Percentiles rank a stretch among this genome's conserved stretches.
Evolutionary conservation across 805 yeast species (phyloP).

Genomic region (Saccharomycopsis fibuligera): DNA sequence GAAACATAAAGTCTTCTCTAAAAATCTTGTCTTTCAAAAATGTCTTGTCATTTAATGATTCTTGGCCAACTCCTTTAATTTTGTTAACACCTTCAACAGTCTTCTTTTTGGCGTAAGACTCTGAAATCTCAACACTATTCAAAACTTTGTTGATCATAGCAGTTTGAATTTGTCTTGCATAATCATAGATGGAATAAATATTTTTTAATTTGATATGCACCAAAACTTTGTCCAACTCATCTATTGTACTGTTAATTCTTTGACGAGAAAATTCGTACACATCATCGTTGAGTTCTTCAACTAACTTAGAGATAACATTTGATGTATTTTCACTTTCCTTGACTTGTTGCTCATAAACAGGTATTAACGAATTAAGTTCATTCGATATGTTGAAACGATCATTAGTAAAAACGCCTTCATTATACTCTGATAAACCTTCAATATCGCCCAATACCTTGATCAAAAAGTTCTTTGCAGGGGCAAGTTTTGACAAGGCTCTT

Average conservation of each 20-base stretch:
- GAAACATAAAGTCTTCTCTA: conserved; percentile 75
- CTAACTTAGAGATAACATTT: conserved; percentile 52
- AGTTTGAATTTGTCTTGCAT: conserved; percentile 62
- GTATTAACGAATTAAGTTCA: conserved; percentile 53
- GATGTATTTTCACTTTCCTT: conserved; percentile 46
- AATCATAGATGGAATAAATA: conserved; percentile 55
- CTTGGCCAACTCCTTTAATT: conserved; percentile 57
- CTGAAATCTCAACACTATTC: conserved; percentile 57
- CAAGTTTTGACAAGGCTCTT: conserved; percentile 77
- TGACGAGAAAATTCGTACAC: conserved; percentile 57
- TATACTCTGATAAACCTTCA: conserved; percentile 50
- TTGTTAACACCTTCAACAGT: conserved; percentile 57
- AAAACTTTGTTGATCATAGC: conserved; percentile 62
- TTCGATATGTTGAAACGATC: conserved; percentile 42
- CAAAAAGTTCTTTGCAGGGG: conserved; percentile 89
- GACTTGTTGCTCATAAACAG: conserved; percentile 52
- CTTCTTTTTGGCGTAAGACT: conserved; percentile 54
- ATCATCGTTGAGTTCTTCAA: conserved; percentile 53
- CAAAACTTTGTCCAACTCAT: conserved; percentile 42
- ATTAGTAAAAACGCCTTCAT: conserved; percentile 45
- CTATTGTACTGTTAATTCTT: conserved; percentile 46
- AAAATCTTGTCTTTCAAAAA: conserved; percentile 52
- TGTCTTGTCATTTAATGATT: conserved; percentile 55
- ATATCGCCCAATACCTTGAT: conserved; percentile 65
- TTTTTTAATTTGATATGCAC: conserved; percentile 57